A percentile compares a stretch with the other conserved stretches of the same genome.
Conservation (phyloP, 129 eudicot species). For the Ambrosia trifida region DNA sequence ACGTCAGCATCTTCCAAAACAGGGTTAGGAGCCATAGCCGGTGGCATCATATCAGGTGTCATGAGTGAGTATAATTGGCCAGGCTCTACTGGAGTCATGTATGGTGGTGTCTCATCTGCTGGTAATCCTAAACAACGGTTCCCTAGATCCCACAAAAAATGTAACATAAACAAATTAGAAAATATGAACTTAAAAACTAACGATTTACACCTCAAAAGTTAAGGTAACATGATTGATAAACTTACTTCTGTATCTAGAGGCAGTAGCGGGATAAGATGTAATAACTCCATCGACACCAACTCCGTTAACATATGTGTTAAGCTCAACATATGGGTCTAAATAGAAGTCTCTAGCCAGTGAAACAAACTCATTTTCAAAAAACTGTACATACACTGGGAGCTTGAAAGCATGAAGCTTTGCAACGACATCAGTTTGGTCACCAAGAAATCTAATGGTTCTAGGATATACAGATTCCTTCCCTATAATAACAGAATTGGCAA, state of each 20-base stretch:
- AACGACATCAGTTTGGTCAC: constrained; percentile 47
- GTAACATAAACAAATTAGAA: not conserved
- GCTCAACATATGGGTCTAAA: constrained; percentile 64
- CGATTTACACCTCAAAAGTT: not conserved
- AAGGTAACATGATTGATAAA: not conserved
- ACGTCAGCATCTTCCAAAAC: constrained; percentile 52
- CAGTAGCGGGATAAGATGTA: constrained; percentile 76
- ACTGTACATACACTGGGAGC: constrained; percentile 62
- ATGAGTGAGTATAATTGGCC: constrained; percentile 37
- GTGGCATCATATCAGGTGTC: constrained; percentile 42
- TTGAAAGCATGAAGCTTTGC: constrained; percentile 55
- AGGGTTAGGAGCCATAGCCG: constrained; percentile 68
- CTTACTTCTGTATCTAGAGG: constrained; percentile 71
- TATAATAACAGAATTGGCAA: constrained; percentile 69
- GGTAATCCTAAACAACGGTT: constrained; percentile 57
- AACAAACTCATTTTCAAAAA: constrained; percentile 63
- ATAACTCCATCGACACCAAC: constrained; percentile 58
- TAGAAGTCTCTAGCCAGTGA: constrained; percentile 77
- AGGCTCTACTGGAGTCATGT: constrained; percentile 45
- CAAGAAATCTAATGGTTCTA: constrained; percentile 37
- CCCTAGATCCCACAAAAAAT: constrained; percentile 46
- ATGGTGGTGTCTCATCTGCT: constrained; percentile 39
- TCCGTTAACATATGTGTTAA: constrained; percentile 43
- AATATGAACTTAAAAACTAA: not conserved
- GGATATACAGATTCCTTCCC: constrained; percentile 62